Base-by-base conservation (phyloP, 495 filamentous ascomycete species). In the Neurospora sp. region DNA sequence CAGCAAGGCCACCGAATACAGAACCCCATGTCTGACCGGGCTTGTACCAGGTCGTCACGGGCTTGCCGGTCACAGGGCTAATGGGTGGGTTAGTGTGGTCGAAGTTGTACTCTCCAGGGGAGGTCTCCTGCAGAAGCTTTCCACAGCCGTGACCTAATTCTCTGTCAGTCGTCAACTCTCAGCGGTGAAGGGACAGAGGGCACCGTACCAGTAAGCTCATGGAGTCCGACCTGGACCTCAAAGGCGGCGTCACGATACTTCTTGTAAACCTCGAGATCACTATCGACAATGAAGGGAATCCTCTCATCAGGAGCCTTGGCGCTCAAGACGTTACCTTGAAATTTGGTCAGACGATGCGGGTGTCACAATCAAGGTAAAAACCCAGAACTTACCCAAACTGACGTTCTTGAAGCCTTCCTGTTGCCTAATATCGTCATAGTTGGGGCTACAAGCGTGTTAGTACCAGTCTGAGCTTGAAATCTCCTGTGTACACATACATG, bases 391-490 rank as follows among this genome's bases (percentile, higher is more conserved):
- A 79, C 78, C 79, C 70, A 81, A 73, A 74, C 78, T 80, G 27
- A 99, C 96, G 73, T 99, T 99, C 85, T 99, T 99, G 88, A 99
- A 99, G n/a, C 96, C 96, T 53, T 94, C 86, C 18, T 89, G 91
- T 78, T 97, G 95, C 68, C 96, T 88, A 73, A 98, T 96, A 74
- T 97, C 93, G 76, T 99, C 94, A 78, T 96, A 97, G 78, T 98
- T 97, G 5, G 94, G 94, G 53, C 78, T 80, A 70, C 5, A 39
- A 27, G 5, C 22, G 90, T 87, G 73, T 92, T 91, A 79, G 92
- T 87, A 20, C 75, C 72, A 9, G 65, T 35, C 27, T 40, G 3
- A 3, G 18, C 31, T 6, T 39, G 14, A 8, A 73, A 68, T 70
- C 12, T 68, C 9, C 68, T 3, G n/a, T 31, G 38, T 9, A 69